A percentile compares a stretch with the other conserved stretches of the same genome.
phyloP scores from a whole-genome alignment of 805 yeast genomes.

The Wickerhamomyces silvicola region DNA sequence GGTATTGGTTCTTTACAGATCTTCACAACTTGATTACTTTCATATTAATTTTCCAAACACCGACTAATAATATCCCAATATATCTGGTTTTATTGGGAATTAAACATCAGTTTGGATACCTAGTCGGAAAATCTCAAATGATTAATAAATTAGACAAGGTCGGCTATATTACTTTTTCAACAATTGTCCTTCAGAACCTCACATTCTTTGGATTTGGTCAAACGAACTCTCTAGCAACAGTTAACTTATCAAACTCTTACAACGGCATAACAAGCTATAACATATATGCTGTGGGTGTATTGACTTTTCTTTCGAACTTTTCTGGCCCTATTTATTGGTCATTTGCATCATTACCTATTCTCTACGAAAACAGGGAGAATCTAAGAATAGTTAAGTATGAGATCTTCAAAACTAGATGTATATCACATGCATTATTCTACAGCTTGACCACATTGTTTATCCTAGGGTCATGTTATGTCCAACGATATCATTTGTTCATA shows the following conservation, averaged over 20 bases:
- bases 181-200: slow-evolving; percentile 59
- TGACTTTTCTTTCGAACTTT: slow-evolving; percentile 83
- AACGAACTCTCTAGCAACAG: slow-evolving; percentile 86
- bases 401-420: slow-evolving; percentile 25
- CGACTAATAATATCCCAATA: slow-evolving; percentile 42
- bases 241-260: slow-evolving; percentile 87
- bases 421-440: slow-evolving; percentile 37
- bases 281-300: slow-evolving; percentile 61
- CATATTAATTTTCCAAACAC: slow-evolving; percentile 43
- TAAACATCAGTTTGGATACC: slow-evolving; percentile 11
- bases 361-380: slow-evolving; percentile 26
- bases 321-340: slow-evolving; percentile 83
- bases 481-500: slow-evolving; percentile 83
- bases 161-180: slow-evolving; percentile 9
- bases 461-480: slow-evolving; percentile 59
- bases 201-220: slow-evolving; percentile 85
- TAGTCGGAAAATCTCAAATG: slow-evolving; percentile 1
- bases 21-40: slow-evolving; percentile 31
- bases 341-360: slow-evolving; percentile 34
- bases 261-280: slow-evolving; percentile 77
- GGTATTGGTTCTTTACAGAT: slow-evolving; percentile 28
- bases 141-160: slow-evolving; percentile 1
- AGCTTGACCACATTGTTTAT: slow-evolving; percentile 52
- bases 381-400: slow-evolving; percentile 25
- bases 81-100: slow-evolving; percentile 33